These are phyloP conservation scores for Porcisia deanei DNA, from an alignment of 208 protist species.

Conservation along the genomic window DNA sequence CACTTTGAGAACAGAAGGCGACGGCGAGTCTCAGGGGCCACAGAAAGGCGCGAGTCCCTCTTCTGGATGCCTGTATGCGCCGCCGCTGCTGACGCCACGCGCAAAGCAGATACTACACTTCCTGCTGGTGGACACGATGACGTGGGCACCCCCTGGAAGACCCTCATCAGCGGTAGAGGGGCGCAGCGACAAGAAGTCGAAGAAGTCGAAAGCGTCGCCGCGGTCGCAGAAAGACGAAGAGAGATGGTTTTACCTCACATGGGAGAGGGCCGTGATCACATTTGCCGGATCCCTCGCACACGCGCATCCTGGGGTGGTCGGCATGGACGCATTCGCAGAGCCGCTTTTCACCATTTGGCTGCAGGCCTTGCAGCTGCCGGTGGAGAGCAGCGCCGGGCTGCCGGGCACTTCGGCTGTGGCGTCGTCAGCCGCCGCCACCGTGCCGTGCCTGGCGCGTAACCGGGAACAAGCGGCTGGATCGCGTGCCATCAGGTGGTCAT, in stretches of 20 bases:
- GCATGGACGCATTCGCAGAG: slow-evolving; percentile 68
- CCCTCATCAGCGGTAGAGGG: neutral
- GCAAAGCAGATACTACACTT: slow-evolving; percentile 48
- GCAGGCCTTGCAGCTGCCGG: slow-evolving; percentile 41
- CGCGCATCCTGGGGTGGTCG: slow-evolving; percentile 43
- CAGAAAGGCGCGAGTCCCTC: neutral
- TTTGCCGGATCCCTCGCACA: slow-evolving; percentile 39
- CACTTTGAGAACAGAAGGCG: neutral
- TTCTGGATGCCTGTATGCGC: neutral
- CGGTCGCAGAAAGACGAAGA: neutral
- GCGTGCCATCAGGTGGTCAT: neutral
- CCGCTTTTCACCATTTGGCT: slow-evolving; percentile 68
- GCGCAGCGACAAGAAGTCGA: neutral
- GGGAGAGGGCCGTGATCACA: slow-evolving; percentile 34
- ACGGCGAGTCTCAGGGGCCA: neutral
- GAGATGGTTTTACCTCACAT: slow-evolving; percentile 23
- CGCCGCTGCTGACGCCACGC: slow-evolving; percentile 15
- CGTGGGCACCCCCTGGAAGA: slow-evolving; percentile 32
- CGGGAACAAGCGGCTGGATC: neutral
- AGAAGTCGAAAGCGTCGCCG: neutral
- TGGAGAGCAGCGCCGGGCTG: slow-evolving; percentile 16
- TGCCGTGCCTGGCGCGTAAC: slow-evolving; percentile 14
- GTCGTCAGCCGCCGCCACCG: slow-evolving; percentile 2
- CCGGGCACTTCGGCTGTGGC: slow-evolving; percentile 11
- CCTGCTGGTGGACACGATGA: slow-evolving; percentile 45